These are phyloP conservation scores for Rugonectria rugulosa DNA, from an alignment of 2,329 filamentous ascomycete genomes.

Conservation along the genomic window DNA sequence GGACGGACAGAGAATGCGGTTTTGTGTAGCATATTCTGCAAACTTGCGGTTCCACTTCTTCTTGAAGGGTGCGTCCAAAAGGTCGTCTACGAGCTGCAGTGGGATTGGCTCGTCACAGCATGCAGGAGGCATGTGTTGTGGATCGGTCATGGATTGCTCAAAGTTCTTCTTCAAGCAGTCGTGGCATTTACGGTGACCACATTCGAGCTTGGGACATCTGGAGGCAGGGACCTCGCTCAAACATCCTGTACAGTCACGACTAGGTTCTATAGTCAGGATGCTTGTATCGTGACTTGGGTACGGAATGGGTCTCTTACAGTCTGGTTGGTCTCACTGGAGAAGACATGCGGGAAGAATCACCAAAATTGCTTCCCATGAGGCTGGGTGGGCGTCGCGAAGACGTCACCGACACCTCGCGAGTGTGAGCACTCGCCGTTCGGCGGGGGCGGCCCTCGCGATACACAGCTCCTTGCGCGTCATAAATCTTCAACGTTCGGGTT, in stretches of 20 bases:
- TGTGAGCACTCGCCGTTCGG: constrained; percentile 21
- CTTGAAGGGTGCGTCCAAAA: constrained; percentile 80
- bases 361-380: constrained; percentile 40
- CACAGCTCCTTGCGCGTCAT: constrained; percentile 32
- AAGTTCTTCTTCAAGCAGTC: constrained; percentile 78
- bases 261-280: constrained; percentile 44
- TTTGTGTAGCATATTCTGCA: constrained; percentile 75
- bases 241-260: constrained; percentile 77
- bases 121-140: constrained; percentile 82
- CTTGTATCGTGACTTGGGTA: not conserved
- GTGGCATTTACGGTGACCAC: constrained; percentile 83
- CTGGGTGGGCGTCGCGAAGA: constrained; percentile 38
- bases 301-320: constrained; percentile 31
- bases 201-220: constrained; percentile 75
- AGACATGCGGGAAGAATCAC: constrained; percentile 34
- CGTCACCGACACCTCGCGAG: constrained; percentile 33
- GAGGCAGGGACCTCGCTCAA: constrained; percentile 70
- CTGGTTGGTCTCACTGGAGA: constrained; percentile 38
- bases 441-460: constrained; percentile 35
- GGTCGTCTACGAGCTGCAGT: constrained; percentile 75
- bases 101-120: constrained; percentile 82
- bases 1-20: constrained; percentile 79
- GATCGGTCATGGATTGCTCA: constrained; percentile 76
- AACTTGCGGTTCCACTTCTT: constrained; percentile 82
- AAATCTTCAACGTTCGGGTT: constrained; percentile 32